Base-by-base conservation (phyloP, 345 rosid genomes). In the Lepidium africanum region DNA sequence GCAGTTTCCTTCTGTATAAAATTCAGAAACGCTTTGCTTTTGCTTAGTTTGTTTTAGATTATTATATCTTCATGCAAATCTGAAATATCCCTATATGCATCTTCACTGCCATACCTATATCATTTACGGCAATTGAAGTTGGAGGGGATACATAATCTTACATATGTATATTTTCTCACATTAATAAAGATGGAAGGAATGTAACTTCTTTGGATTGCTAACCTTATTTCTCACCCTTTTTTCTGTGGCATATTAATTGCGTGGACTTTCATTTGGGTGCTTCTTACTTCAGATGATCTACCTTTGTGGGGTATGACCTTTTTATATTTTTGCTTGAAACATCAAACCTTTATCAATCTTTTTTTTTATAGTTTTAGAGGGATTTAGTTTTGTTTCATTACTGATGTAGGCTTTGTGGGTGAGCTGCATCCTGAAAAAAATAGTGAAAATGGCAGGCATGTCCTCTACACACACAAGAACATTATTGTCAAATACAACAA, bases 401-500 rank as follows among this genome's bases (percentile, higher is more conserved):
- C 46, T 69, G 14, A 41, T 74, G 51, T 73, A 91, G 97, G 94
- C 50, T 87, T 83, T 81, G 96, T 91, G 36, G 97, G 97, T 76
- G 94, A 91, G 71, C 71, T 81, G 80, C 91, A 79, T 68, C 77
- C 88, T 76, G 94, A 87, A 49, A 91, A 85, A 82, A 86, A 84
- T 76, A 82, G 87, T 75, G 94, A 84, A 71, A 91, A 56, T 63
- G 81, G 80, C 27, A 91, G 87, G 77, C 90, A 83, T 32, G 81
- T 89, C 12, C 86, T 91, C 23, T 84, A 81, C 86, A 89, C 97
- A 2, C 97, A 91, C 47, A 91, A 89, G 80, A 82, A 56, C 70
- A 83, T 91, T 33, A 43, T 59, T 67, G 81, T 91, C 63, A 76
- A 76, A 64, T 84, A 87, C 81, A 91, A 91, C 67, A 86, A 86